Evolutionary conservation across 257 asterid species (phyloP).

Genomic region (Nicotiana tomentosiformis): DNA sequence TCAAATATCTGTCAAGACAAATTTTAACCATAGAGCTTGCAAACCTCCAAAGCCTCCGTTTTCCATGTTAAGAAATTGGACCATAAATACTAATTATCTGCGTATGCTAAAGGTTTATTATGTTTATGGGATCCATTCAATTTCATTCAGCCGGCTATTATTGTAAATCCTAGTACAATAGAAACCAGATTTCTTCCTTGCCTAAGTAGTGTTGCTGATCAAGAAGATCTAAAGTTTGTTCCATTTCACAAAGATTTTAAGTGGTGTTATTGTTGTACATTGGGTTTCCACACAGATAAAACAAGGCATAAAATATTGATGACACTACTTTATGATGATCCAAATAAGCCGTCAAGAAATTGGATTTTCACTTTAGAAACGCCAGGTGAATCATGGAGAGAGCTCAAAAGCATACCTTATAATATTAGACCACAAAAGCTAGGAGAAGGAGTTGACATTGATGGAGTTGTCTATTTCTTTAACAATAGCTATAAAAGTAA

Average conservation of each 20-base stretch:
- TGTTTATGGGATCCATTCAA: not conserved
- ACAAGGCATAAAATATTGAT: not conserved
- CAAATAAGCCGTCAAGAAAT: not conserved
- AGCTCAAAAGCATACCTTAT: no score
- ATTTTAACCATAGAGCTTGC: not conserved
- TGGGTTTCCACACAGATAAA: not conserved
- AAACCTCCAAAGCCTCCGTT: not conserved
- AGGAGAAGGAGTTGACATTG: no score
- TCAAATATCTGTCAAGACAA: not conserved
- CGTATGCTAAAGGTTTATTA: not conserved
- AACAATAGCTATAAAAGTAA: no score
- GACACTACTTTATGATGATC: not conserved
- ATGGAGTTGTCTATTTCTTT: no score
- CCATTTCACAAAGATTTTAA: not conserved
- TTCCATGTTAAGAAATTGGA: not conserved
- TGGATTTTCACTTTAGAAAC: not conserved
- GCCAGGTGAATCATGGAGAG: no score
- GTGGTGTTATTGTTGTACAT: not conserved
- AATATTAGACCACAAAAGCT: no score
- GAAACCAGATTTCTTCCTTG: not conserved
- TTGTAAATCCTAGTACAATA: not conserved
- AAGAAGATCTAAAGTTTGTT: no score
- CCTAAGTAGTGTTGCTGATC: not conserved
- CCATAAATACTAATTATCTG: not conserved
- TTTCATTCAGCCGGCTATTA: not conserved